phyloP scores from a whole-genome alignment of 306 rosid species.

The Pyrus pyrifolia region DNA sequence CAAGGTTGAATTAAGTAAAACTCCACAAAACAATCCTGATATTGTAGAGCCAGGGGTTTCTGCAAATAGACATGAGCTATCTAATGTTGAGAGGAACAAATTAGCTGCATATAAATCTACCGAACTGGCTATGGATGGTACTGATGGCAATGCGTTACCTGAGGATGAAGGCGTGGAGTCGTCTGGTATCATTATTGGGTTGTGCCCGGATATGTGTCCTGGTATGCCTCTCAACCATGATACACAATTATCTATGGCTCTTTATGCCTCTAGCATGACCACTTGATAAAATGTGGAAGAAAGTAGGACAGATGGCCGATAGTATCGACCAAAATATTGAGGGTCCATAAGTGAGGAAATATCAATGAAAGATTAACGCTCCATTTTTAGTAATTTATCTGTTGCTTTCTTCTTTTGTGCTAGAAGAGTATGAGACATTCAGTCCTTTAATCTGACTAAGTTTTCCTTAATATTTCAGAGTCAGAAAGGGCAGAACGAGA shows the following conservation, averaged over 20 bases:
- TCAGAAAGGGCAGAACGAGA: constrained; percentile 92
- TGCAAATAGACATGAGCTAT: constrained; percentile 28
- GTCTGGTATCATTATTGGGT: constrained; percentile 61
- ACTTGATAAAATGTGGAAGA: neutral
- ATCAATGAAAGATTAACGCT: neutral
- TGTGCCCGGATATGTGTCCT: constrained; percentile 96
- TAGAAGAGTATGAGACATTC: constrained; percentile 1
- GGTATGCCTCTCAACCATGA: constrained; percentile 44
- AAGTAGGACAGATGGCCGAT: neutral
- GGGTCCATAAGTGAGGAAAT: neutral
- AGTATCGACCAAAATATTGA: neutral
- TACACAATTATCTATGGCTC: neutral
- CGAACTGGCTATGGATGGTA: constrained; percentile 39
- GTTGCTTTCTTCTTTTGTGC: constrained; percentile 4
- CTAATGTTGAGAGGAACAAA: constrained; percentile 35
- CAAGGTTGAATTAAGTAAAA: constrained; percentile 64
- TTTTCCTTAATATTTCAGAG: constrained; percentile 42
- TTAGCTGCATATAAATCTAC: constrained; percentile 26
- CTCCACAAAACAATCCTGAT: constrained; percentile 37
- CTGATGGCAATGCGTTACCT: constrained; percentile 30
- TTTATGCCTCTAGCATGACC: neutral
- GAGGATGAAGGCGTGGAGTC: constrained; percentile 50
- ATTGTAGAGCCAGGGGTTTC: constrained; percentile 35
- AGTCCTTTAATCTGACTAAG: neutral
- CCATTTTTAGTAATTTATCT: constrained; percentile 4